Conservation (phyloP, 2,329 filamentous ascomycete species). For the Stagonosporopsis vannaccii region DNA sequence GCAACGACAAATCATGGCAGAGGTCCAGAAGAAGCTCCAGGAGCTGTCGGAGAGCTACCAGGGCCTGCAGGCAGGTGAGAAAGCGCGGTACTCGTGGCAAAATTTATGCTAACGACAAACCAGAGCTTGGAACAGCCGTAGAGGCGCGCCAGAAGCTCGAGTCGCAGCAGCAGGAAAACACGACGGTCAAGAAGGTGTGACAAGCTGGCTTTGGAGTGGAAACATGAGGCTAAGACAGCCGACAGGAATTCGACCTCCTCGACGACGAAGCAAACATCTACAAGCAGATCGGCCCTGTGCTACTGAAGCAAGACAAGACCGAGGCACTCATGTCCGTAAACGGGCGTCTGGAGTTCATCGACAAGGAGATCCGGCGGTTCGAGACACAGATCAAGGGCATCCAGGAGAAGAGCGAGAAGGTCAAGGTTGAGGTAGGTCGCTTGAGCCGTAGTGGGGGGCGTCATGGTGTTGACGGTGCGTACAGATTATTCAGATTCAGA, state of each 20-base stretch:
- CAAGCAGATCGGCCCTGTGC: slow-evolving; percentile 90
- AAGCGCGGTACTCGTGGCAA: background rate
- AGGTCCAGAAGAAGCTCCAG: slow-evolving; percentile 80
- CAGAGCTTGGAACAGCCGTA: slow-evolving; percentile 81
- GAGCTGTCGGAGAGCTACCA: slow-evolving; percentile 86
- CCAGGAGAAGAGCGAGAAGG: slow-evolving; percentile 69
- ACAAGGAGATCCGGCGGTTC: slow-evolving; percentile 81
- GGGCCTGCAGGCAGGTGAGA: slow-evolving; percentile 79
- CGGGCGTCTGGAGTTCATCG: slow-evolving; percentile 88
- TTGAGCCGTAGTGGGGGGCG: background rate
- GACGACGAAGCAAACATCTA: slow-evolving; percentile 88
- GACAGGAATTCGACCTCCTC: slow-evolving; percentile 80
- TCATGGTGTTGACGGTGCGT: slow-evolving; percentile 3
- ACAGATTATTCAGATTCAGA: slow-evolving; percentile 44
- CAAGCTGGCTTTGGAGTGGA: no score
- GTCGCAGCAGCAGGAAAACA: slow-evolving; percentile 92
- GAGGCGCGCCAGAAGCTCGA: slow-evolving; percentile 88
- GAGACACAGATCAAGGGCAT: slow-evolving; percentile 71
- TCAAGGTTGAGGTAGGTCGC: slow-evolving; percentile 66
- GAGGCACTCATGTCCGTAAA: slow-evolving; percentile 93
- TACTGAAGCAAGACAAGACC: slow-evolving; percentile 91
- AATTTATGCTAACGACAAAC: slow-evolving; percentile 24
- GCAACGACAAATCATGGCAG: slow-evolving; percentile 49
- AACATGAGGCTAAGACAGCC: slow-evolving; percentile 3
- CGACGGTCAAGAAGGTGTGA: slow-evolving; percentile 79